Evolutionary conservation across 83 land plant species (phyloP).

Genomic region (Picea abies): DNA sequence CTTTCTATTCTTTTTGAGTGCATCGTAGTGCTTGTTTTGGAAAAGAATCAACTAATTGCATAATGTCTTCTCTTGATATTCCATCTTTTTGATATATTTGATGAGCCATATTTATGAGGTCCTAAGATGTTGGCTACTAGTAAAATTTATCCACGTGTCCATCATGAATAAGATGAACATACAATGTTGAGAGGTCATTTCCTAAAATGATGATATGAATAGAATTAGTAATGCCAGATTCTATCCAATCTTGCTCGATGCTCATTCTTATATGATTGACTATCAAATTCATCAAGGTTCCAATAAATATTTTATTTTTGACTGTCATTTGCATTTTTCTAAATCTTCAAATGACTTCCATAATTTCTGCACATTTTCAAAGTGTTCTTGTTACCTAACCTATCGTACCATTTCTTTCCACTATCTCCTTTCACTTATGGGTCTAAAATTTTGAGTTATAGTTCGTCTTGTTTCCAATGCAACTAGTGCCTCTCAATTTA

Average conservation of each 20-base stretch:
- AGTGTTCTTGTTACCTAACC: too few species aligned
- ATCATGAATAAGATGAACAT: constrained; percentile 60
- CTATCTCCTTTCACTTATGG: too few species aligned
- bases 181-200: constrained; percentile 89
- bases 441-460: too few species aligned
- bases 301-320: constrained; percentile 94
- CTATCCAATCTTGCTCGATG: constrained; percentile 86
- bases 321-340: constrained; percentile 89
- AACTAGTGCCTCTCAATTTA: too few species aligned
- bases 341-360: too few species aligned
- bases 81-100: constrained; percentile 77
- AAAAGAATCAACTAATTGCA: constrained; percentile 51
- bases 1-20: too few species aligned
- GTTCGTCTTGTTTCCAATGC: too few species aligned
- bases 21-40: constrained; percentile 52
- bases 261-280: constrained; percentile 97
- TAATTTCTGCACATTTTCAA: too few species aligned
- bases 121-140: constrained; percentile 66
- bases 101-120: constrained; percentile 61
- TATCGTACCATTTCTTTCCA: too few species aligned
- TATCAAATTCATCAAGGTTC: constrained; percentile 18
- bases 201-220: constrained; percentile 92
- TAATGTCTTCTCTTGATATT: constrained; percentile 48
- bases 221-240: constrained; percentile 72
- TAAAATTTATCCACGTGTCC: too few species aligned